Conservation (phyloP, 495 filamentous ascomycete genomes). For the Evernia prunastri region DNA sequence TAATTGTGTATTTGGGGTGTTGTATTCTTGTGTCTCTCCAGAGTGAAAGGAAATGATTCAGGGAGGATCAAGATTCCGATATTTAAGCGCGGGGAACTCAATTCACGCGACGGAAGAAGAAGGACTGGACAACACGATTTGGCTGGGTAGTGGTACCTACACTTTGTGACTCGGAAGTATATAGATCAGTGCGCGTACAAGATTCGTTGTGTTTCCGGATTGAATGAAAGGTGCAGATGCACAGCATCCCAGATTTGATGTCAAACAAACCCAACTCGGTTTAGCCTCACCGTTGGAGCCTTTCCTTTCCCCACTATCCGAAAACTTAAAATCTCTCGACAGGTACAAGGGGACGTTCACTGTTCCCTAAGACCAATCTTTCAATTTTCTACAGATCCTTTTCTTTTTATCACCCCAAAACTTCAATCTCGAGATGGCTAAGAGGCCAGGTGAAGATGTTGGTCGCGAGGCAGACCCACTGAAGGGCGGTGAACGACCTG, state of each 20-base stretch:
- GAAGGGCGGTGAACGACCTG: conserved; percentile 63
- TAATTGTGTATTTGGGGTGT: not conserved
- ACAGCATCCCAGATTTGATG: not conserved
- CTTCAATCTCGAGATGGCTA: conserved; percentile 49
- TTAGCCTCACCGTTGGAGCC: not conserved
- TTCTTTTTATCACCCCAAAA: not conserved
- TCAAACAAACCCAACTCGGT: conserved; percentile 3
- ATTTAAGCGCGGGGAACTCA: conserved; percentile 6
- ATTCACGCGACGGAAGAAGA: not conserved
- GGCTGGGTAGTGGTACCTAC: not conserved
- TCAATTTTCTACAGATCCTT: not conserved
- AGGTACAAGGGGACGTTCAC: no score
- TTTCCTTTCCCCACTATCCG: not conserved
- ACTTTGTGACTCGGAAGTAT: not conserved
- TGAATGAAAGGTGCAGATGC: not conserved
- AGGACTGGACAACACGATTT: not conserved
- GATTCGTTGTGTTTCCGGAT: not conserved
- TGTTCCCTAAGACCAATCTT: not conserved
- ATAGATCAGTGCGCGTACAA: not conserved
- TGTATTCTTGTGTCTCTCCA: not conserved
- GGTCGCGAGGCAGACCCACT: conserved; percentile 51
- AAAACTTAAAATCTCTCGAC: not conserved
- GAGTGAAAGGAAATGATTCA: not conserved
- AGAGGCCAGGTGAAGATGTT: conserved; percentile 54
- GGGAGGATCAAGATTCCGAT: not conserved